These are phyloP conservation scores for Ascobolus immersus DNA, from an alignment of 495 filamentous ascomycete genomes.

Conservation along the genomic window DNA sequence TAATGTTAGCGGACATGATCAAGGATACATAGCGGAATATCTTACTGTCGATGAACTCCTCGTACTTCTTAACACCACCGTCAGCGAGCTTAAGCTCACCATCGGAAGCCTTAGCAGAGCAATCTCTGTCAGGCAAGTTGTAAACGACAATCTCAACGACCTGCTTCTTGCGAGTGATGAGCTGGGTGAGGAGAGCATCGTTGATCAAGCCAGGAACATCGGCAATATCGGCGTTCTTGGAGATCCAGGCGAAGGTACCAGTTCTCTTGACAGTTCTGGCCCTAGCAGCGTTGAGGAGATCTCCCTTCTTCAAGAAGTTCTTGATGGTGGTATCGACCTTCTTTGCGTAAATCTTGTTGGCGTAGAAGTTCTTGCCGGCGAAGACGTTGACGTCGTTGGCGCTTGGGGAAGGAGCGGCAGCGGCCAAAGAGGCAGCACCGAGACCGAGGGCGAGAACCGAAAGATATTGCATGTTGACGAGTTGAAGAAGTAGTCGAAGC, in stretches of 20 bases:
- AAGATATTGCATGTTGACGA: too few relatives aligned
- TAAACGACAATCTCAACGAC: slow-evolving; percentile 32
- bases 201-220: slow-evolving; percentile 22
- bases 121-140: slow-evolving; percentile 41
- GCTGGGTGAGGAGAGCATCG: slow-evolving; percentile 26
- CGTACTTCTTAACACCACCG: slow-evolving; percentile 29
- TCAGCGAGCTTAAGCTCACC: slow-evolving; percentile 30
- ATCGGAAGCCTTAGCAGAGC: slow-evolving; percentile 32
- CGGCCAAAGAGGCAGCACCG: too few relatives aligned
- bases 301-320: slow-evolving; percentile 20
- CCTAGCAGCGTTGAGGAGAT: slow-evolving; percentile 18
- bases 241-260: slow-evolving; percentile 31
- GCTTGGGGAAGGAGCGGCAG: neutral
- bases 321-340: slow-evolving; percentile 25
- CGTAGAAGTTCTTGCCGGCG: slow-evolving; percentile 25
- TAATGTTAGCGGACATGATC: slow-evolving; percentile 11
- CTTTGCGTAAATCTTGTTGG: slow-evolving; percentile 27
- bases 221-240: slow-evolving; percentile 15
- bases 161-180: slow-evolving; percentile 21
- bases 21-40: slow-evolving; percentile 6
- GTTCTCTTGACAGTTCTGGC: slow-evolving; percentile 24
- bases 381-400: slow-evolving; percentile 22
- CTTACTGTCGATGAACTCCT: slow-evolving; percentile 29
- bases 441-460: too few relatives aligned
- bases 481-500: too few relatives aligned